phyloP scores from a whole-genome alignment of 2,329 filamentous ascomycete species.

The Fusarium siculi region DNA sequence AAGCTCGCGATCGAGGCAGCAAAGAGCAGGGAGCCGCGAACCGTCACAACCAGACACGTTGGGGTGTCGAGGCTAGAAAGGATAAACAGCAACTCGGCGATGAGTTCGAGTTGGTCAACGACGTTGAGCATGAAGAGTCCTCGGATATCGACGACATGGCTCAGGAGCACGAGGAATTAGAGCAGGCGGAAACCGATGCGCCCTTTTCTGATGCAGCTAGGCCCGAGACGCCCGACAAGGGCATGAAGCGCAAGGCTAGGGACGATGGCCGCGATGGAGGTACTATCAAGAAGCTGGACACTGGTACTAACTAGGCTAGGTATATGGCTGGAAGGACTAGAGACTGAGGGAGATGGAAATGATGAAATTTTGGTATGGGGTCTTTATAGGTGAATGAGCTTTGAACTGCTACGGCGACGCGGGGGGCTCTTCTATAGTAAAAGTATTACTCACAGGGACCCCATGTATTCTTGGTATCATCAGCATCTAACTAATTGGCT shows the following conservation, averaged over 20 bases:
- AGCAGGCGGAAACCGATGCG: neutral
- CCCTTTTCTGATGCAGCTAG: neutral
- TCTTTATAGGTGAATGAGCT: neutral
- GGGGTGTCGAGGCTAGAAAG: neutral
- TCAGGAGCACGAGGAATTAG: neutral
- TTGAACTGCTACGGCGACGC: too few species aligned
- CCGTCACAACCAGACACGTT: neutral
- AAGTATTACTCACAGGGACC: too few species aligned
- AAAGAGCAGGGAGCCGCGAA: too few species aligned
- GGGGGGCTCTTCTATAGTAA: too few species aligned
- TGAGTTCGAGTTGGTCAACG: neutral
- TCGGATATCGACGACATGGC: neutral
- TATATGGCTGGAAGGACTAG: neutral
- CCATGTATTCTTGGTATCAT: too few species aligned
- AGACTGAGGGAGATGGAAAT: neutral
- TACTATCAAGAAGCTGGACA: neutral
- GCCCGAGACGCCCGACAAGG: neutral
- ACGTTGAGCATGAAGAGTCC: rapidly evolving
- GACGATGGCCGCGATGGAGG: neutral
- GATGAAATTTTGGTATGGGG: neutral
- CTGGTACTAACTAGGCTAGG: neutral
- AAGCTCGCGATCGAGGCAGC: neutral
- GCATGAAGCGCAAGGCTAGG: neutral
- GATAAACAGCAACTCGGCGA: neutral
- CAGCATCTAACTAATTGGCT: too few species aligned